Evolutionary conservation across 495 filamentous ascomycete species (phyloP), one percentile per base, ranked within the genome.

Genomic region (Hyaloscypha variabilis): DNA sequence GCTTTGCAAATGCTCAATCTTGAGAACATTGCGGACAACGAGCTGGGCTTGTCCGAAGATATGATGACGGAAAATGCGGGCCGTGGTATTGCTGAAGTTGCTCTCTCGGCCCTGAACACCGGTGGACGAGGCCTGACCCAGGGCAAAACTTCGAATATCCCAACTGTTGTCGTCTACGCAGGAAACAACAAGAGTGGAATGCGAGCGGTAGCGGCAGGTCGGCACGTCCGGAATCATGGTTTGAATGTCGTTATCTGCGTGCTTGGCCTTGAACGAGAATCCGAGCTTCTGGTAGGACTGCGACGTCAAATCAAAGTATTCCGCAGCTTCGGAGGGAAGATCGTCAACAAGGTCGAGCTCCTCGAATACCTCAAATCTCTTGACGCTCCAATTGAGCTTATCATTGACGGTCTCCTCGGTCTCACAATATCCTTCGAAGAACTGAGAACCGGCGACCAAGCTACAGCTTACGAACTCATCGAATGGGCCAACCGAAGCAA

Each of bases 31-130:
- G 91, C 93, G 0, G 87, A 91, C 49, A 84, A 87, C 26, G 92
- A 97, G 65, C 86, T 95, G 65, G 92, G 92, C 5, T 79, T 99
- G 51, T 90, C 90, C 0, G 91, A 94, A 72, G 91, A 95, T 58
- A 88, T 97, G 71, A 90, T 97, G 76, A 88, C 92, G 0, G 95
- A 97, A 72, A 97, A 94, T 73, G 91, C 93, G 0, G 94, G 90
- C 11, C 86, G 94, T 23, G 89, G 92, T 52, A 92, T 99, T 69
- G 92, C 92, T 1, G 89, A 96, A 72, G 89, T 92, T 29, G 89
- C 90, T 3, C 83, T 96, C 64, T 80, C 77, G 13, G 83, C 85
- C 8, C 78, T 90, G 21, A 77, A 79, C 1, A 83, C 87, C 63
- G 71, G 75, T 58, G 83, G 84, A 11, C 78, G 80, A 46, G 76